Percentiles rank a stretch among this genome's conserved stretches.
Evolutionary conservation across 2,329 filamentous ascomycete genomes (phyloP).

Genomic region (Madurella fahalii): DNA sequence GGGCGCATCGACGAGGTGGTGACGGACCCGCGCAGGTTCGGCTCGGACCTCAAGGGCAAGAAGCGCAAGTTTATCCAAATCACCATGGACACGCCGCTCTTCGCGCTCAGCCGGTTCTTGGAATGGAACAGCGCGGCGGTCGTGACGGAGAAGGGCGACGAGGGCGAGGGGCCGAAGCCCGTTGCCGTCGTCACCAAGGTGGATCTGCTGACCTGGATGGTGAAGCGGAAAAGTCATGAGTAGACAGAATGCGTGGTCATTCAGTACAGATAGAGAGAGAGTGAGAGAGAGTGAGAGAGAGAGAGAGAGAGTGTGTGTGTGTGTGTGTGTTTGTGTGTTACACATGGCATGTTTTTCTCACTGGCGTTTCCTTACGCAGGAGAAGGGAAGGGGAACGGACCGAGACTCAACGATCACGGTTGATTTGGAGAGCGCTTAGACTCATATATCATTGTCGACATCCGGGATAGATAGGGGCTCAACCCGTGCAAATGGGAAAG

Average conservation of each 20-base stretch:
- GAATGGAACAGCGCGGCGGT: slow-evolving; percentile 98
- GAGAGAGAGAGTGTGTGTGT: too few species aligned
- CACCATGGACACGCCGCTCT: slow-evolving; percentile 81
- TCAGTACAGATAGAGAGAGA: too few species aligned
- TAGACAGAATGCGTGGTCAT: not conserved
- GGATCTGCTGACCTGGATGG: slow-evolving; percentile 87
- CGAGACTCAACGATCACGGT: slow-evolving; percentile 33
- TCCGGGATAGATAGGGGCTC: slow-evolving; percentile 18
- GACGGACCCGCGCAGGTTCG: slow-evolving; percentile 74
- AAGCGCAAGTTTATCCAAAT: slow-evolving; percentile 86
- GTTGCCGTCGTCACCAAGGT: slow-evolving; percentile 94
- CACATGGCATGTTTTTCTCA: too few species aligned
- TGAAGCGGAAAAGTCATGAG: slow-evolving; percentile 57
- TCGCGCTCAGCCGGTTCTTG: slow-evolving; percentile 83
- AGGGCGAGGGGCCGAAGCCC: slow-evolving; percentile 63
- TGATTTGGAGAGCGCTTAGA: not conserved
- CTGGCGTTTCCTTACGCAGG: not conserved
- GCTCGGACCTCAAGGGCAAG: slow-evolving; percentile 37
- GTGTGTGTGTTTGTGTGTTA: too few species aligned
- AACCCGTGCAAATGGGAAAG: slow-evolving; percentile 25
- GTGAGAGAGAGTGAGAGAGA: too few species aligned
- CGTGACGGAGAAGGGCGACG: slow-evolving; percentile 70
- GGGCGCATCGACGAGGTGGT: slow-evolving; percentile 80
- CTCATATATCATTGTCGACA: not conserved
- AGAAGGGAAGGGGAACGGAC: slow-evolving; percentile 20